Base-by-base conservation (phyloP, 2,329 filamentous ascomycete species). In the Fusarium sp. region DNA sequence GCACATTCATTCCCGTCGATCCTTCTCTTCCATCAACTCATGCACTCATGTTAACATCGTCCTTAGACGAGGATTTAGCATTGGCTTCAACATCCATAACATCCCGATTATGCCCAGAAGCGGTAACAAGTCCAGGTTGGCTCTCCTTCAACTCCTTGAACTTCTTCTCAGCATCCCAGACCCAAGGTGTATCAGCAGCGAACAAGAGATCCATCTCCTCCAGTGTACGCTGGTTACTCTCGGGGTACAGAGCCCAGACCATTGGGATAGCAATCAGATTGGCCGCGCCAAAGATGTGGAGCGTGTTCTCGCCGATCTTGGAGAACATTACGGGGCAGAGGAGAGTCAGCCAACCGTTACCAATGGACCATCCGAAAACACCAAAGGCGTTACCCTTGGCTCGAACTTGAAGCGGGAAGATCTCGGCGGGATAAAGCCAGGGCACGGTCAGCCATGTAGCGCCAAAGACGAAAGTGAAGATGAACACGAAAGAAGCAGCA, bases 141-240 rank as follows among this genome's bases (percentile, higher is more conserved):
- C 90, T 87, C 7, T 82, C 86, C 77, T 89, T 90, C 52, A 91
- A 80, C n/a, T 81, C 82, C 7, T 83, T 84, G 78, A 91, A 92
- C 30, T 86, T 89, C 73, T 82, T 84, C 79, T 92, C 90, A 0
- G 90, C 90, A 54, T 92, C 89, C 91, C 91, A 93, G 2, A 86
- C 86, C 89, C 89, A 93, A 6, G 88, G 87, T 1, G 84, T 89
- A 20, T 89, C 83, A 1, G 88, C 85, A 0, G 91, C 89, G 71
- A 94, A 94, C 0, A 94, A 79, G 0, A 93, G 79, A 65, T 94
- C 89, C 83, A 94, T 93, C 74, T 93, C 91, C 74, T 94, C 92
- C 0, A 94, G 81, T 0, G 91, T 93, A 0, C 91, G 86, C 76
- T 92, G 89, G 74, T 90, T 92, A 5, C 88, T 92, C 76, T 94